Percentiles rank a stretch among this genome's conserved stretches.
phyloP scores from a whole-genome alignment of 768 basidiomycete genomes.

The Kwoniella bestiolae region DNA sequence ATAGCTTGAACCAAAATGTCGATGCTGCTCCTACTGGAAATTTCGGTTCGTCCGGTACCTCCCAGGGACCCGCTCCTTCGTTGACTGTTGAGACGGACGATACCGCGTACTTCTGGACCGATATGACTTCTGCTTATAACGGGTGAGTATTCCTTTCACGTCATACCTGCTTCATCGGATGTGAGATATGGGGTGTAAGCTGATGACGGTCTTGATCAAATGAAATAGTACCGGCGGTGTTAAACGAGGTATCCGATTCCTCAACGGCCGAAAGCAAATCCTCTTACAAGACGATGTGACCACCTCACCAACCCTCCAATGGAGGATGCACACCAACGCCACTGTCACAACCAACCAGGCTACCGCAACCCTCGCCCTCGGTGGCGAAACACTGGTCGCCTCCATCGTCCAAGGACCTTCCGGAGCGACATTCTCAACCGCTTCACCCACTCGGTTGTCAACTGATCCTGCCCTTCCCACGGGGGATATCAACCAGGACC shows the following conservation, averaged over 20 bases:
- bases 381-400: slow-evolving; percentile 69
- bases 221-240: slow-evolving; percentile 64
- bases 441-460: slow-evolving; percentile 64
- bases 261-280: slow-evolving; percentile 85
- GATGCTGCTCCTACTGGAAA: slow-evolving; percentile 64
- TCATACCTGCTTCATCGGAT: too few species aligned
- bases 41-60: slow-evolving; percentile 64
- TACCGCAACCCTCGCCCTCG: slow-evolving; percentile 76
- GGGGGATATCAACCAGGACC: slow-evolving; percentile 60
- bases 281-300: slow-evolving; percentile 91
- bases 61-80: slow-evolving; percentile 85
- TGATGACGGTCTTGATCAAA: too few species aligned
- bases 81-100: slow-evolving; percentile 67
- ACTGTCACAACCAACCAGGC: slow-evolving; percentile 64
- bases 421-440: slow-evolving; percentile 69
- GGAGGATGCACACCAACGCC: slow-evolving; percentile 97
- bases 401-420: slow-evolving; percentile 69
- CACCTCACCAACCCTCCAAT: slow-evolving; percentile 63
- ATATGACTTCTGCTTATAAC: slow-evolving; percentile 72
- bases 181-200: too few species aligned
- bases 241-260: slow-evolving; percentile 78
- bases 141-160: too few species aligned
- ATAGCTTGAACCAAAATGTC: slow-evolving; percentile 78
- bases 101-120: slow-evolving; percentile 78
- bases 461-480: slow-evolving; percentile 70